Evolutionary conservation across 768 basidiomycete species (phyloP).

Genomic region (Suillus subaureus): DNA sequence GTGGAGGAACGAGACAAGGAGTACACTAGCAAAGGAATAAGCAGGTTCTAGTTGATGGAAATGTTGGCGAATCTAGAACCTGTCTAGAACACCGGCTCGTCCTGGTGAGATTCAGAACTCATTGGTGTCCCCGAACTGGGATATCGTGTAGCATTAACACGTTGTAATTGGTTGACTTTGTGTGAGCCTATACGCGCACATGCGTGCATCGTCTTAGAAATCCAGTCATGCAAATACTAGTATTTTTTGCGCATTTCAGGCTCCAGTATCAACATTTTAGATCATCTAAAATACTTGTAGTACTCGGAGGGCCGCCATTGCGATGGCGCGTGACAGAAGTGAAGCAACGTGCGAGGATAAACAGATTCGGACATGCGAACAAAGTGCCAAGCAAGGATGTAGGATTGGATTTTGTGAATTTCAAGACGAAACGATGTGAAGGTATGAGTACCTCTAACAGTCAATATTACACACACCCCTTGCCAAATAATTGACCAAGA

Average conservation of each 20-base stretch:
- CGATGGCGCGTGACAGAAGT: background rate
- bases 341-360: background rate
- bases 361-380: background rate
- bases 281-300: background rate
- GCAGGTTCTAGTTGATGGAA: too few relatives aligned
- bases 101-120: background rate
- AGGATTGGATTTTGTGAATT: background rate
- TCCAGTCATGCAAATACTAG: background rate
- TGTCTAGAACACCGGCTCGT: background rate
- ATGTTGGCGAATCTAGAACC: too few relatives aligned
- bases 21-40: background rate
- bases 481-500: background rate
- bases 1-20: background rate
- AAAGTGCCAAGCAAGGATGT: background rate
- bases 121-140: background rate
- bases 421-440: background rate
- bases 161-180: background rate
- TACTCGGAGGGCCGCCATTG: background rate
- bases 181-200: background rate
- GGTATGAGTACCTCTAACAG: background rate
- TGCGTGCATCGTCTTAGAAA: background rate
- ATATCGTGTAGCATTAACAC: background rate
- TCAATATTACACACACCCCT: background rate
- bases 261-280: background rate
- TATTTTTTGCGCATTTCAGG: background rate